Evolutionary conservation across 2,329 filamentous ascomycete genomes (phyloP).

Genomic region (Fusarium nurragi): DNA sequence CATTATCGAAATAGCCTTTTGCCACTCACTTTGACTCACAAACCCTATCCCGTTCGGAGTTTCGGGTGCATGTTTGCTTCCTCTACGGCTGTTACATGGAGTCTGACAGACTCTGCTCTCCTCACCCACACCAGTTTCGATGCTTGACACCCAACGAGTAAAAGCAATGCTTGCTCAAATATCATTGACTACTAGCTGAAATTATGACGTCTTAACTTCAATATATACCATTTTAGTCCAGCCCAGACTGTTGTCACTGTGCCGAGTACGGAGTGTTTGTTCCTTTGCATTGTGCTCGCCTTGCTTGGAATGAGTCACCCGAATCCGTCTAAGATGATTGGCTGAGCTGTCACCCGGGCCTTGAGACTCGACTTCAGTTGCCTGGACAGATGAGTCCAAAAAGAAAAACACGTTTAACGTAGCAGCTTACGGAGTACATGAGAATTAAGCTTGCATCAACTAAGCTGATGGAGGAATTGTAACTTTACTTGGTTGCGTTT

Average conservation of each 20-base stretch:
- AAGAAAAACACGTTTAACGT: not conserved
- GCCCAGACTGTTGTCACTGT: not conserved
- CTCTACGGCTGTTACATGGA: not conserved
- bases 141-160: not conserved
- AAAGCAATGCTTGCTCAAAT: no score
- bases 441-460: no score
- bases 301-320: not conserved
- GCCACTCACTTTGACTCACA: not conserved
- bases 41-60: not conserved
- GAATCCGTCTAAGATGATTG: constrained; percentile 18
- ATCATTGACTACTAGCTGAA: no score
- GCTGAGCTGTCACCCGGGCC: not conserved
- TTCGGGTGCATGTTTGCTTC: not conserved
- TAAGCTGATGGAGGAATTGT: no score
- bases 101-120: no score
- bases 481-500: no score
- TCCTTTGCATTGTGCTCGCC: not conserved
- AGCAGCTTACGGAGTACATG: no score
- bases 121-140: not conserved
- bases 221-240: no score
- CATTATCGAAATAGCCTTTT: not conserved
- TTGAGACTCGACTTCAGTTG: not conserved
- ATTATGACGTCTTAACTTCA: no score
- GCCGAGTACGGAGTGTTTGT: not conserved
- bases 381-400: not conserved